Evolutionary conservation across 2,329 filamentous ascomycete species (phyloP).

Genomic region (Hymenoscyphus fructigenus): DNA sequence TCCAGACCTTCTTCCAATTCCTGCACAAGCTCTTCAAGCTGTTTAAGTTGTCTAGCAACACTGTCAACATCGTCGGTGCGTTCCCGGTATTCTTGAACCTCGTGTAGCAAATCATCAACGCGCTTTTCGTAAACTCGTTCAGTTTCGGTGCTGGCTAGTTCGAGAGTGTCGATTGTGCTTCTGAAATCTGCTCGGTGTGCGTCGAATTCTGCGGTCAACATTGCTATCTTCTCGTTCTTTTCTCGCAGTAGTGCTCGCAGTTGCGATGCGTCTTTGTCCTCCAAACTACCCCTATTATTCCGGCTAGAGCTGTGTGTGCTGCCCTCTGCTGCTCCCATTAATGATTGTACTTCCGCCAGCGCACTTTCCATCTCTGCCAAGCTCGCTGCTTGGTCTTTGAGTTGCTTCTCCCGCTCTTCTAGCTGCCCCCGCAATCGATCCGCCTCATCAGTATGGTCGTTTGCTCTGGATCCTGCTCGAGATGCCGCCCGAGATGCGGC

Average conservation of each 20-base stretch:
- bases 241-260: constrained; percentile 82
- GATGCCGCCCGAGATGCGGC: constrained; percentile 40
- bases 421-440: constrained; percentile 71
- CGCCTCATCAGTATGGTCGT: constrained; percentile 61
- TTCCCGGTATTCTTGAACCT: constrained; percentile 79
- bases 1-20: constrained; percentile 96
- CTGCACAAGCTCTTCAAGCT: constrained; percentile 92
- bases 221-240: constrained; percentile 94
- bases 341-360: constrained; percentile 73
- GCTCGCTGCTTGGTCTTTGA: constrained; percentile 83
- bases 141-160: constrained; percentile 93
- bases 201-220: constrained; percentile 93
- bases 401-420: constrained; percentile 78
- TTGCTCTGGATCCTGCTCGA: constrained; percentile 36
- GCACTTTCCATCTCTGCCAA: constrained; percentile 88
- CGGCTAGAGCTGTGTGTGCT: constrained; percentile 37
- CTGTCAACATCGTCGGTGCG: constrained; percentile 86
- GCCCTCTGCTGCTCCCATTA: constrained; percentile 61
- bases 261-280: constrained; percentile 72
- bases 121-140: constrained; percentile 94
- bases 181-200: constrained; percentile 92
- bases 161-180: constrained; percentile 93
- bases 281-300: constrained; percentile 48
- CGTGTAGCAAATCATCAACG: constrained; percentile 80
- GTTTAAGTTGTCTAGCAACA: constrained; percentile 87